A percentile compares a stretch with the other conserved stretches of the same genome.
These are phyloP conservation scores for Domatiomyces globalis DNA, from an alignment of 2,329 filamentous ascomycete species.

Conservation along the genomic window DNA sequence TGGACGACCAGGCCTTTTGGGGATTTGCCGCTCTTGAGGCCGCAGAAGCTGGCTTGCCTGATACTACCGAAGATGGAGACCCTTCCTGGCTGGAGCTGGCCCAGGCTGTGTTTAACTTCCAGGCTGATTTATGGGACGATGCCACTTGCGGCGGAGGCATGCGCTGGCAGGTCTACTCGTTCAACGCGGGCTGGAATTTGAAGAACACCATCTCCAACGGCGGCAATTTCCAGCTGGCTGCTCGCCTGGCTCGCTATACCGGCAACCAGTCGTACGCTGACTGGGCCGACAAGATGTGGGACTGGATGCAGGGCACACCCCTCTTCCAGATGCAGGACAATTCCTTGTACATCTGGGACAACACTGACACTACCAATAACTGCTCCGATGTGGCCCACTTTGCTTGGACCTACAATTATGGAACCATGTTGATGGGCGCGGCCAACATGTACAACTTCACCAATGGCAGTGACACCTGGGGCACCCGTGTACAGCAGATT, in stretches of 20 bases:
- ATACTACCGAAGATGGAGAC: constrained; percentile 24
- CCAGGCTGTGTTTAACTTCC: constrained; percentile 65
- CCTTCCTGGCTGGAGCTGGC: constrained; percentile 60
- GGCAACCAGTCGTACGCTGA: constrained; percentile 27
- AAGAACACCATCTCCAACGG: constrained; percentile 41
- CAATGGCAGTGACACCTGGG: constrained; percentile 42
- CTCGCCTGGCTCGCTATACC: constrained; percentile 27
- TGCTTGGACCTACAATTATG: constrained; percentile 54
- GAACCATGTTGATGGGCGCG: constrained; percentile 43
- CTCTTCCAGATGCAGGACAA: constrained; percentile 43
- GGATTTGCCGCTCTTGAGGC: constrained; percentile 26
- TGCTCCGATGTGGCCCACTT: constrained; percentile 47
- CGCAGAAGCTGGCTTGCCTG: constrained; percentile 25
- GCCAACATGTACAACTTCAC: constrained; percentile 57
- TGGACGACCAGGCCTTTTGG: constrained; percentile 24
- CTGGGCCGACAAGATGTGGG: constrained; percentile 25
- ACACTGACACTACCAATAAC: constrained; percentile 42
- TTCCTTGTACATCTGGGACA: constrained; percentile 44
- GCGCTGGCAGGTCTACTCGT: constrained; percentile 62
- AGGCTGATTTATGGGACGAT: constrained; percentile 53
- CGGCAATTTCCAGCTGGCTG: constrained; percentile 37
- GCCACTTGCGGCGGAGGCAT: constrained; percentile 55
- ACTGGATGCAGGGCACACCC: constrained; percentile 40
- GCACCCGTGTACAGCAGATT: constrained; percentile 40
- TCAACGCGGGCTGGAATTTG: constrained; percentile 38